Evolutionary conservation across 2,329 filamentous ascomycete species (phyloP).

Genomic region (Fusarium metavorans): DNA sequence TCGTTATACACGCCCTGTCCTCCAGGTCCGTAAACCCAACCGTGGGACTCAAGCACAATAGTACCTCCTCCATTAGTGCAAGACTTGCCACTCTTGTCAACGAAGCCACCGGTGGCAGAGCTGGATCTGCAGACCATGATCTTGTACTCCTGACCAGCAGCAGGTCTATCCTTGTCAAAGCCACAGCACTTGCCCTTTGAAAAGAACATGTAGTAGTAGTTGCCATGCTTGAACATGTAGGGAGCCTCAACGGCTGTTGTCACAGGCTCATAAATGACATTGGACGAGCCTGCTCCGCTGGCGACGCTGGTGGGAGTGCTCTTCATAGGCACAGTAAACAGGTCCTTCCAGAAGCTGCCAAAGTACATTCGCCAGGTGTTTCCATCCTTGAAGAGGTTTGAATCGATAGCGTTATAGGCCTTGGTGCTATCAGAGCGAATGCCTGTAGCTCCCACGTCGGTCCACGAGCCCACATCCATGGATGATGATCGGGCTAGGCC

Average conservation of each 20-base stretch:
- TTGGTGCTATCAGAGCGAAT: constrained; percentile 59
- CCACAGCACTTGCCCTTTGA: constrained; percentile 71
- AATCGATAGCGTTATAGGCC: constrained; percentile 72
- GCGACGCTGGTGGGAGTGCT: constrained; percentile 47
- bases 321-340: constrained; percentile 69
- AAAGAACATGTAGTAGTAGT: constrained; percentile 75
- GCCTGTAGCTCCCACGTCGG: constrained; percentile 67
- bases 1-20: constrained; percentile 63
- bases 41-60: constrained; percentile 70
- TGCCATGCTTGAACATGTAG: constrained; percentile 66
- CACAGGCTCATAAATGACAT: constrained; percentile 57
- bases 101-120: constrained; percentile 65
- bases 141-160: constrained; percentile 71
- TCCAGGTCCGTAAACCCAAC: constrained; percentile 72
- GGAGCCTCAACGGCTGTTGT: constrained; percentile 67
- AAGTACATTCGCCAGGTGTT: constrained; percentile 68
- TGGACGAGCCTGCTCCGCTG: constrained; percentile 40
- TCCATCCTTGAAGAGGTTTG: constrained; percentile 60
- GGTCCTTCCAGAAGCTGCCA: constrained; percentile 75
- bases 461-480: constrained; percentile 68
- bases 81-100: constrained; percentile 65
- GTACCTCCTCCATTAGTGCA: constrained; percentile 73
- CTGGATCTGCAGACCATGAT: constrained; percentile 72
- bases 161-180: constrained; percentile 63
- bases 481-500: constrained; percentile 62